Percentiles rank a stretch among this genome's conserved stretches.
These are phyloP conservation scores for Neurospora discreta DNA, from an alignment of 495 filamentous ascomycete species.

Conservation along the genomic window DNA sequence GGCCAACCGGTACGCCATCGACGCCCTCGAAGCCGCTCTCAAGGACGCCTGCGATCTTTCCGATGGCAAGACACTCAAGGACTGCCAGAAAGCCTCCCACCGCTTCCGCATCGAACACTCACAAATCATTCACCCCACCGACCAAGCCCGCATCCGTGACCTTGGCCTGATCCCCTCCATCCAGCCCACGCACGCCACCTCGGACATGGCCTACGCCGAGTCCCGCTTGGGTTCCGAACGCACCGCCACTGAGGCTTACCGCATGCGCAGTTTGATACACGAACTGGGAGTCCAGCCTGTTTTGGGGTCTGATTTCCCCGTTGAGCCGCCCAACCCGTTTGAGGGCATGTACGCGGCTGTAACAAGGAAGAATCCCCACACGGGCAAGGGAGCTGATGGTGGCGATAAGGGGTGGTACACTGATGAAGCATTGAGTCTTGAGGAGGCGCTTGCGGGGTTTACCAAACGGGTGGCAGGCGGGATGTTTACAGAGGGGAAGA, in stretches of 20 bases:
- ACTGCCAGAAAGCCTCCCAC: constrained; percentile 31
- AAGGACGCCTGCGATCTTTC: constrained; percentile 30
- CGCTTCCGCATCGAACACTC: constrained; percentile 56
- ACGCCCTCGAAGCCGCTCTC: constrained; percentile 40
- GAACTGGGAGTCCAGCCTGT: constrained; percentile 31
- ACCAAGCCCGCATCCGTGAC: constrained; percentile 41
- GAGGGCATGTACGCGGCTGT: constrained; percentile 54
- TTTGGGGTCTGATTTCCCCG: constrained; percentile 54
- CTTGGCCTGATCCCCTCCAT: constrained; percentile 54
- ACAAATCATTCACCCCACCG: constrained; percentile 52
- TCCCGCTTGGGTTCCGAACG: constrained; percentile 41
- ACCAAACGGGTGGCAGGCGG: constrained; percentile 35
- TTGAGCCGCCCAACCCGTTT: constrained; percentile 49
- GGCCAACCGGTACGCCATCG: constrained; percentile 47
- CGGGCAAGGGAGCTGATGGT: constrained; percentile 34
- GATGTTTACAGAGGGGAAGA: constrained; percentile 39
- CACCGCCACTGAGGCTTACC: constrained; percentile 39
- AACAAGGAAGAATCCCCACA: constrained; percentile 40
- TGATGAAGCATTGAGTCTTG: constrained; percentile 40
- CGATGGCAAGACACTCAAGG: constrained; percentile 12
- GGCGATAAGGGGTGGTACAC: constrained; percentile 38
- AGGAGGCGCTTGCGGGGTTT: constrained; percentile 46
- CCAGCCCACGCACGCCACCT: constrained; percentile 57
- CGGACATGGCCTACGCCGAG: constrained; percentile 50
- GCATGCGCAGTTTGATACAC: constrained; percentile 38